Evolutionary conservation across 2,329 filamentous ascomycete species (phyloP).

Genomic region (Aspergillus sojae): DNA sequence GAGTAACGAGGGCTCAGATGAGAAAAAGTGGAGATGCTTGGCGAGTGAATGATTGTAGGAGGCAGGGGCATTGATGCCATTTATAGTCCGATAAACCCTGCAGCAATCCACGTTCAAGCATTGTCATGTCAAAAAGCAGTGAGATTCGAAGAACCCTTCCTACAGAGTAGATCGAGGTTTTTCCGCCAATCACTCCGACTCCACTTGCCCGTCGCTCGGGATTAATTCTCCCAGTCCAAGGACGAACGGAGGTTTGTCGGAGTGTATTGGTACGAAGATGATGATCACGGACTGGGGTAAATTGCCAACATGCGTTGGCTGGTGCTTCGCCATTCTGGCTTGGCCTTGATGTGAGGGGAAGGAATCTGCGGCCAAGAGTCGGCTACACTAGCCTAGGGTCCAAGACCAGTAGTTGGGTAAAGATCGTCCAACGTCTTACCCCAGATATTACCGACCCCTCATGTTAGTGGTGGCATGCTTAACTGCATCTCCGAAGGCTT

Average conservation of each 20-base stretch:
- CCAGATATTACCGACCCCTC: not conserved
- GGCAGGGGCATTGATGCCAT: not conserved
- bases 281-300: not conserved
- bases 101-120: not conserved
- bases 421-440: not conserved
- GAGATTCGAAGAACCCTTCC: not conserved
- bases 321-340: not conserved
- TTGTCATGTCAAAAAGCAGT: no score
- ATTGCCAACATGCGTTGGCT: not conserved
- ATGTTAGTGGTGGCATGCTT: not conserved
- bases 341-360: not conserved
- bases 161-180: not conserved
- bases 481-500: not conserved
- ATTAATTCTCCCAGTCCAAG: not conserved
- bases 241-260: not conserved
- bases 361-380: not conserved
- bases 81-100: not conserved
- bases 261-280: not conserved
- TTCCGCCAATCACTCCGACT: not conserved
- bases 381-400: not conserved
- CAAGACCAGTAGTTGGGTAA: not conserved
- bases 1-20: not conserved
- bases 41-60: not conserved
- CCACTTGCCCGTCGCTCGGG: not conserved
- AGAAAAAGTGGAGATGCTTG: not conserved